A percentile compares a stretch with the other conserved stretches of the same genome.
These are phyloP conservation scores for Penicillium sclerotigenum DNA, from an alignment of 2,329 filamentous ascomycete genomes.

Conservation along the genomic window DNA sequence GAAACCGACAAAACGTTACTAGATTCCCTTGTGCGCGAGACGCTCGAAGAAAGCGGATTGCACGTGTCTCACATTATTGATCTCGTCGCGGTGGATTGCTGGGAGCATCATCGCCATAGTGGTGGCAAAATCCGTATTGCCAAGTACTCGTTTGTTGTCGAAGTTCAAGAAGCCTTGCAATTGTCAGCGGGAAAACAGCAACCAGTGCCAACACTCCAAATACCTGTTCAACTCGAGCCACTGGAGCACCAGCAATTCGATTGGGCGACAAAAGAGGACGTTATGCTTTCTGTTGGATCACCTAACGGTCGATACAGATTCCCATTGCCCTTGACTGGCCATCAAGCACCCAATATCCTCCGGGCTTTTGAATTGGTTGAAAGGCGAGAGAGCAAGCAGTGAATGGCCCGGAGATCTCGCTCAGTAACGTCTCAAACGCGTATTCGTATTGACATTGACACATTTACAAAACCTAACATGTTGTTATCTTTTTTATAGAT, in stretches of 20 bases:
- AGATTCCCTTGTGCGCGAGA: slow-evolving; percentile 49
- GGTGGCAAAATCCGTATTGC: slow-evolving; percentile 21
- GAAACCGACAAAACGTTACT: slow-evolving; percentile 48
- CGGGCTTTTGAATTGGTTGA: slow-evolving; percentile 20
- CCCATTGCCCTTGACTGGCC: slow-evolving; percentile 3
- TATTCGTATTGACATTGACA: background rate
- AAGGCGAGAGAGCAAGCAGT: background rate
- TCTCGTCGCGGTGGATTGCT: slow-evolving; percentile 37
- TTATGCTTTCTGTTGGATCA: slow-evolving; percentile 16
- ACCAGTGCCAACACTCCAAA: slow-evolving; percentile 3
- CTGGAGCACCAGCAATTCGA: slow-evolving; percentile 37
- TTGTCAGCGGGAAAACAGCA: slow-evolving; percentile 9
- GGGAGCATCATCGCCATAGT: slow-evolving; percentile 28
- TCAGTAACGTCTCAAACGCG: background rate
- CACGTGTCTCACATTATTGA: slow-evolving; percentile 43
- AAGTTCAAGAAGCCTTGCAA: slow-evolving; percentile 27
- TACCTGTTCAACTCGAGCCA: slow-evolving; percentile 31
- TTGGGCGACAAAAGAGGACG: slow-evolving; percentile 41
- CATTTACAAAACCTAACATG: background rate
- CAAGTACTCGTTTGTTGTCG: slow-evolving; percentile 41
- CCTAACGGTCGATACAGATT: slow-evolving; percentile 20
- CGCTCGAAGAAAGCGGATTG: slow-evolving; percentile 53
- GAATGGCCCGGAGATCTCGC: background rate
- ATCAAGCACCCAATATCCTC: slow-evolving; percentile 26
- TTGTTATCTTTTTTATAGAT: background rate